Percentiles rank a stretch among this genome's conserved stretches.
Evolutionary conservation across 2,329 filamentous ascomycete species (phyloP).

Genomic region (Fusarium sp.): DNA sequence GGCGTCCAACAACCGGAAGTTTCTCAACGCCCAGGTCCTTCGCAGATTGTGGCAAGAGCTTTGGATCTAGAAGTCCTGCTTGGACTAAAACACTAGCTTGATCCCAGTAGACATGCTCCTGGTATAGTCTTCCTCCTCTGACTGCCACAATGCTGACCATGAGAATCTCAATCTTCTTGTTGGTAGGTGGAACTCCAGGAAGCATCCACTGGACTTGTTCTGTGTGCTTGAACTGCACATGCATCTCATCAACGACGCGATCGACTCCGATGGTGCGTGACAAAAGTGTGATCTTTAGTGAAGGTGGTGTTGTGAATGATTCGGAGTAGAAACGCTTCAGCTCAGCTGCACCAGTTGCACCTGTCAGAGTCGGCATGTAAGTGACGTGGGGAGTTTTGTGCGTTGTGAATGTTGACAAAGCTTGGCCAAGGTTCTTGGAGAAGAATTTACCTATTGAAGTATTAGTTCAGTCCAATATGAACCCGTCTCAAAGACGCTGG

Average conservation of each 20-base stretch:
- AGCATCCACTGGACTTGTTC: constrained; percentile 71
- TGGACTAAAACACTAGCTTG: constrained; percentile 71
- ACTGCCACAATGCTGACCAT: constrained; percentile 71
- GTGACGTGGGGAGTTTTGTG: constrained; percentile 76
- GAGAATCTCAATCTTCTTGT: constrained; percentile 64
- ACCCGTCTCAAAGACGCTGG: accelerated
- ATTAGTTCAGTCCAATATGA: neutral
- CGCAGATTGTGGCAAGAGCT: constrained; percentile 52
- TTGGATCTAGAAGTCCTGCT: constrained; percentile 65
- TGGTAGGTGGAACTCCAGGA: constrained; percentile 68
- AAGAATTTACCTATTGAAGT: constrained; percentile 62
- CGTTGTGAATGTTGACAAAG: constrained; percentile 70
- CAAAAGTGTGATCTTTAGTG: constrained; percentile 70
- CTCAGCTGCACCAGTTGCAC: constrained; percentile 70
- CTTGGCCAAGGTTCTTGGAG: constrained; percentile 67
- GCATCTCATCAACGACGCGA: constrained; percentile 73
- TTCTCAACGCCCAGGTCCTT: constrained; percentile 52
- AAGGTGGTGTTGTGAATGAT: constrained; percentile 73
- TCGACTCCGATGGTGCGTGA: constrained; percentile 74
- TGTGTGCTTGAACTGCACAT: constrained; percentile 69
- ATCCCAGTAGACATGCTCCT: constrained; percentile 75
- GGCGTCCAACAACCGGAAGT: constrained; percentile 56
- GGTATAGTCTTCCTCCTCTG: constrained; percentile 69
- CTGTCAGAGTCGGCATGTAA: constrained; percentile 73
- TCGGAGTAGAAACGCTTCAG: constrained; percentile 74